A percentile compares a stretch with the other conserved stretches of the same genome.
Evolutionary conservation across 208 protist genomes (phyloP).

Genomic region (Acanthamoeba royreba): DNA sequence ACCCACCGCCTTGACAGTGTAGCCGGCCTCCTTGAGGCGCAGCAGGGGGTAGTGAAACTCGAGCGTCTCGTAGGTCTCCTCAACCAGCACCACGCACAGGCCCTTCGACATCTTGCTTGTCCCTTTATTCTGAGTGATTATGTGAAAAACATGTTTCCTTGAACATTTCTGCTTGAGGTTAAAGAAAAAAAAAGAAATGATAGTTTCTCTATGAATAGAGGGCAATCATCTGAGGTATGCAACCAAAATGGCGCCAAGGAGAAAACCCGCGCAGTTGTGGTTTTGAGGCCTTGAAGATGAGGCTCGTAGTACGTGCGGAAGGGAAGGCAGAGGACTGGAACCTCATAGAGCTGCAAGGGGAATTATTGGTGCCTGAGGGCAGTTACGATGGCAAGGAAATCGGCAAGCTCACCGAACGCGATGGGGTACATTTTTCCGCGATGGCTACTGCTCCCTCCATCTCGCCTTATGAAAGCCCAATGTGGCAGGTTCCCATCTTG

Average conservation of each 20-base stretch:
- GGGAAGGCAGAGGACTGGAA: background rate
- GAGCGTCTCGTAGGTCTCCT: slow-evolving; percentile 52
- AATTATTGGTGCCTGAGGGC: background rate
- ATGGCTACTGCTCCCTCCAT: too few species aligned
- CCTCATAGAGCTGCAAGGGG: slow-evolving; percentile 15
- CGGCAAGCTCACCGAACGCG: background rate
- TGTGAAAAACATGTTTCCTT: too few species aligned
- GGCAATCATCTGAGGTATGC: too few species aligned
- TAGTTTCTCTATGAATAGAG: too few species aligned
- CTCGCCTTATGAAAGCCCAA: background rate
- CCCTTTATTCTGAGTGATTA: too few species aligned
- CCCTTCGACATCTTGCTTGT: slow-evolving; percentile 73
- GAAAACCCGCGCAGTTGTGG: background rate
- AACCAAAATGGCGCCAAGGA: background rate
- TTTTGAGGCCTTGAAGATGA: too few species aligned
- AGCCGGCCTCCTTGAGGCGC: slow-evolving; percentile 52
- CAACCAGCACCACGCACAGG: slow-evolving; percentile 50
- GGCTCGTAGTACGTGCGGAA: background rate
- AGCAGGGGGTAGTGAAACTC: slow-evolving; percentile 57
- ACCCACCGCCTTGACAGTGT: slow-evolving; percentile 45
- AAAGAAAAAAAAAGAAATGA: too few species aligned
- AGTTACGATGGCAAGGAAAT: slow-evolving; percentile 3
- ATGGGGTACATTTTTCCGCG: too few species aligned
- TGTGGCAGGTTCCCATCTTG: background rate
- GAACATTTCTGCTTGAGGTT: too few species aligned